phyloP scores from a whole-genome alignment of 768 basidiomycete genomes.

The Albatrellus ellisii region DNA sequence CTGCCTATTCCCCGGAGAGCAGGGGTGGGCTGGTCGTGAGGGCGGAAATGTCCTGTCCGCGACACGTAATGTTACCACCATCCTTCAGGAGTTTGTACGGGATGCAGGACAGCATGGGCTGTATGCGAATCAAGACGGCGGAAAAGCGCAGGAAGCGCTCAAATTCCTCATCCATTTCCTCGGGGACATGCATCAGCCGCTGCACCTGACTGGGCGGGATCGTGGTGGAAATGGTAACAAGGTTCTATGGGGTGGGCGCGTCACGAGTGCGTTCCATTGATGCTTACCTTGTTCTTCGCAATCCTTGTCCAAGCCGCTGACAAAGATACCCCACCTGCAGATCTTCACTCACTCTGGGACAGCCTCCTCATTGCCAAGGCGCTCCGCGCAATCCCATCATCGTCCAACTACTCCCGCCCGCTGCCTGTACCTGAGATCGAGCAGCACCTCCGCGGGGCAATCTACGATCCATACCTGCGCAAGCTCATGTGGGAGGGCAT shows the following conservation, averaged over 20 bases:
- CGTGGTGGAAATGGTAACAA: conserved; percentile 78
- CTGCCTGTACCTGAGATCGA: conserved; percentile 61
- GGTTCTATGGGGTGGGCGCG: conserved; percentile 58
- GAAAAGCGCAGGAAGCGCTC: conserved; percentile 60
- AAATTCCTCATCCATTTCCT: conserved; percentile 90
- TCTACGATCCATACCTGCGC: conserved; percentile 82
- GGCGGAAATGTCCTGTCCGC: conserved; percentile 63
- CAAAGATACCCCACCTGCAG: conserved; percentile 21
- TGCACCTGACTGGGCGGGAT: conserved; percentile 82
- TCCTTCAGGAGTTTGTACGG: conserved; percentile 38
- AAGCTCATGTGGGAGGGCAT: conserved; percentile 82
- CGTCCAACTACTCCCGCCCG: conserved; percentile 60
- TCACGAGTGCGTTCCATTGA: conserved; percentile 42
- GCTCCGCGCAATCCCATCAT: conserved; percentile 46
- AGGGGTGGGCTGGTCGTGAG: conserved; percentile 54
- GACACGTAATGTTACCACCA: conserved; percentile 60
- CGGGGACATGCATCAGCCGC: conserved; percentile 88
- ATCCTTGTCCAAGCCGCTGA: background rate
- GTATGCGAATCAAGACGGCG: conserved; percentile 16
- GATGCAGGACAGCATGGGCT: conserved; percentile 15
- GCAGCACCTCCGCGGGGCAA: conserved; percentile 55
- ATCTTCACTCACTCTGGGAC: conserved; percentile 88
- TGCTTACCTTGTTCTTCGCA: background rate
- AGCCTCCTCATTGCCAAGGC: conserved; percentile 68
- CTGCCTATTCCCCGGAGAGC: conserved; percentile 68